Percentiles rank a stretch among this genome's conserved stretches.
Evolutionary conservation across 1,284 basidiomycete genomes (phyloP).

Genomic region (Cutaneotrichosporon dermatis): DNA sequence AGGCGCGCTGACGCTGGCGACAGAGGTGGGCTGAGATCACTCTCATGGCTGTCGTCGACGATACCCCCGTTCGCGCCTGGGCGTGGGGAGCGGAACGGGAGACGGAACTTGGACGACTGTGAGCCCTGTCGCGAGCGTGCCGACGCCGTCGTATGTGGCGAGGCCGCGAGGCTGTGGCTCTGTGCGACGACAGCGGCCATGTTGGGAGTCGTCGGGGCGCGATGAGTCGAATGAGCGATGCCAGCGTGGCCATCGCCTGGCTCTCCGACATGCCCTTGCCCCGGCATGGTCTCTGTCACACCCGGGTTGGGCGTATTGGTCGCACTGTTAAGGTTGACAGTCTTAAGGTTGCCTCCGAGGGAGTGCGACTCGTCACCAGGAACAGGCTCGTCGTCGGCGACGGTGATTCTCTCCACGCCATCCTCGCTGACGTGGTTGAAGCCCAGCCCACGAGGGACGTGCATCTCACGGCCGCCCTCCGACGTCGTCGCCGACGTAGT

Average conservation of each 20-base stretch:
- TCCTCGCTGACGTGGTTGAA: not conserved
- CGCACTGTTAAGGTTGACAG: no score
- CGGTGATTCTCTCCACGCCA: not conserved
- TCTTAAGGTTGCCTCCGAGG: not conserved
- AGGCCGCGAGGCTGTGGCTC: not conserved
- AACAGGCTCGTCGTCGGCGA: not conserved
- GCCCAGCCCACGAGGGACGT: not conserved
- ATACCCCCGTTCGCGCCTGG: not conserved
- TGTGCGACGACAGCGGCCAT: no score
- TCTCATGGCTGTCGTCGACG: not conserved
- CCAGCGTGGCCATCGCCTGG: no score
- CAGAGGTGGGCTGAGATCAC: not conserved
- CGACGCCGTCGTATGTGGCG: not conserved
- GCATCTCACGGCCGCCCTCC: no score
- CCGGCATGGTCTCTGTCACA: no score
- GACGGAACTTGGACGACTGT: conserved; percentile 10
- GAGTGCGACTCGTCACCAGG: not conserved
- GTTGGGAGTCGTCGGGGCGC: no score
- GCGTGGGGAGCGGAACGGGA: conserved; percentile 12
- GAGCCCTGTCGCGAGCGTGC: no score
- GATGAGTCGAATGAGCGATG: no score
- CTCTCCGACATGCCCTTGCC: no score
- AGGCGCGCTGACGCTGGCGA: conserved; percentile 1
- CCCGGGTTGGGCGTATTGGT: no score
- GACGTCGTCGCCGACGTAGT: no score